phyloP scores from a whole-genome alignment of 768 basidiomycete genomes.

The Dentipellis sp. region DNA sequence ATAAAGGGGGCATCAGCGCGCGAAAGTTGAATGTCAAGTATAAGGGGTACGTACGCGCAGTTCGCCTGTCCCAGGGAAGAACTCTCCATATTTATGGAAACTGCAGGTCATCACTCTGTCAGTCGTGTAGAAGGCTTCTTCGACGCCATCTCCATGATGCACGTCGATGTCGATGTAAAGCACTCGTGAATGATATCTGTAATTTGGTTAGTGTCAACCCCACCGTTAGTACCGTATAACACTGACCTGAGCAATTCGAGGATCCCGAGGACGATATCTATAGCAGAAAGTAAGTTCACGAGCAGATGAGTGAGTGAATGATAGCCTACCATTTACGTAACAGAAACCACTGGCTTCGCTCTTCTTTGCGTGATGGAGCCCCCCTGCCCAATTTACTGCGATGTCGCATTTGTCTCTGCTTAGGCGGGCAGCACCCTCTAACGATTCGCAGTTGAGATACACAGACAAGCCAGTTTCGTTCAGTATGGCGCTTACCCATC shows the following conservation, averaged over 20 bases:
- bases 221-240: too few relatives aligned
- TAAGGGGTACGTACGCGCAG: constrained; percentile 50
- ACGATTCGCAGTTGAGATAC: too few relatives aligned
- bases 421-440: constrained; percentile 94
- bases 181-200: constrained; percentile 88
- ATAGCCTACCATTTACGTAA: constrained; percentile 80
- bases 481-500: constrained; percentile 62
- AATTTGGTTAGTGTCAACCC: too few relatives aligned
- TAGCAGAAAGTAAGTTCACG: background rate
- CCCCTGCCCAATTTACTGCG: constrained; percentile 98
- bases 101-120: constrained; percentile 98
- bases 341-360: constrained; percentile 99
- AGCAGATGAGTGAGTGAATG: background rate
- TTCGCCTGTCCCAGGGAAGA: constrained; percentile 98
- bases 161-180: constrained; percentile 98
- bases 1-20: background rate
- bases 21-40: background rate
- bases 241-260: constrained; percentile 80
- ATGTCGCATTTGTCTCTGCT: constrained; percentile 98
- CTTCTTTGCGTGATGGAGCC: constrained; percentile 98
- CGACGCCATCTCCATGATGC: constrained; percentile 98
- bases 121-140: constrained; percentile 98
- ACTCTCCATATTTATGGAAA: constrained; percentile 99
- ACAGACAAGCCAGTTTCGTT: too few relatives aligned
- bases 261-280: constrained; percentile 96